Conservation (phyloP, 805 yeast genomes). For the Millerozyma acaciae region DNA sequence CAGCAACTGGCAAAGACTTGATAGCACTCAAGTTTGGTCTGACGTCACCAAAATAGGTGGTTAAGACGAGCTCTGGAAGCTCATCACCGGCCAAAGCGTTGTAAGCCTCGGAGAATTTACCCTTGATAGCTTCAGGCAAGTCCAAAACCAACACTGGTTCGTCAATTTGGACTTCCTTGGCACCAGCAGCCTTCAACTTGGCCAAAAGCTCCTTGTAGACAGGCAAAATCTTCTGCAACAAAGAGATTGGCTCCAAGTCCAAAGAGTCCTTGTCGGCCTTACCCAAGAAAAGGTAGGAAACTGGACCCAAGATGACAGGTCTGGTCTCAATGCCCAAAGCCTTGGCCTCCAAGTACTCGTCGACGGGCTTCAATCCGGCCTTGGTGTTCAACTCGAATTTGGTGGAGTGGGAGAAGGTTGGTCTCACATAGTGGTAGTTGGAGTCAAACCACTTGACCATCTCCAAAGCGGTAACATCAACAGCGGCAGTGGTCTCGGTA, state of each 20-base stretch:
- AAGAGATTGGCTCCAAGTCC: constrained; percentile 88
- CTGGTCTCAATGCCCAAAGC: constrained; percentile 93
- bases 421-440: constrained; percentile 99
- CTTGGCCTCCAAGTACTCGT: constrained; percentile 97
- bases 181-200: constrained; percentile 93
- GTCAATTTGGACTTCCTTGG: constrained; percentile 90
- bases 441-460: constrained; percentile 99
- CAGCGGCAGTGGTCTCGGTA: constrained; percentile 79
- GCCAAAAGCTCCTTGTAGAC: constrained; percentile 85
- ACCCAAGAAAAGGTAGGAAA: constrained; percentile 91
- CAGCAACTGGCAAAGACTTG: constrained; percentile 87
- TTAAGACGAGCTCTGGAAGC: constrained; percentile 74
- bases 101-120: constrained; percentile 86
- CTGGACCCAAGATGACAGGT: constrained; percentile 96
- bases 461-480: constrained; percentile 97
- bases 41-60: constrained; percentile 98
- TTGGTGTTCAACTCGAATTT: constrained; percentile 81
- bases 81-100: constrained; percentile 62
- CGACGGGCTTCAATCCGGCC: constrained; percentile 89
- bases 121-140: constrained; percentile 77
- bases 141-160: constrained; percentile 97
- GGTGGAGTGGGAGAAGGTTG: constrained; percentile 94
- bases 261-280: constrained; percentile 97
- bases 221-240: constrained; percentile 86
- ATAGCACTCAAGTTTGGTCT: constrained; percentile 92